A percentile compares a stretch with the other conserved stretches of the same genome.
phyloP scores from a whole-genome alignment of 257 asterid genomes.

The Solanum commersonii region DNA sequence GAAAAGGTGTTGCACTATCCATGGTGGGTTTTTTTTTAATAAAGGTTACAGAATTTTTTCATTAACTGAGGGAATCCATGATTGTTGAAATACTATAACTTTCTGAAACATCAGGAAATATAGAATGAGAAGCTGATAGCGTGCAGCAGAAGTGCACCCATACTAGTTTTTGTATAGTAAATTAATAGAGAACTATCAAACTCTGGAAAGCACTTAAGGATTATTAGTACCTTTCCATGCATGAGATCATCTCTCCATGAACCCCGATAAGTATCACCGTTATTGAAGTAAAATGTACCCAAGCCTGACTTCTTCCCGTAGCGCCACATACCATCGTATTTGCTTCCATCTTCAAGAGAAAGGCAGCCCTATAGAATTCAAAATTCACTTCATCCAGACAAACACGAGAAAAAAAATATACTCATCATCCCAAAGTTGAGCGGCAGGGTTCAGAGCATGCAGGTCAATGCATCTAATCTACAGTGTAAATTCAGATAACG shows the following conservation, averaged over 20 bases:
- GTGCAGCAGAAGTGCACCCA: background rate
- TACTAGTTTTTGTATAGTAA: background rate
- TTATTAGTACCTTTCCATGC: constrained; percentile 81
- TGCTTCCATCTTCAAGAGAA: constrained; percentile 74
- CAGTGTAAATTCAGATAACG: background rate
- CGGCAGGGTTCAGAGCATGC: background rate
- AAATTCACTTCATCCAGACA: background rate
- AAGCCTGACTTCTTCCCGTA: constrained; percentile 86
- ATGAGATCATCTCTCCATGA: constrained; percentile 97
- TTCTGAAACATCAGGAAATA: background rate
- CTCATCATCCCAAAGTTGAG: background rate
- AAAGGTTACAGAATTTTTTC: background rate
- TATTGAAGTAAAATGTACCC: constrained; percentile 79
- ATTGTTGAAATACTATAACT: background rate
- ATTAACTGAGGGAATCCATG: background rate
- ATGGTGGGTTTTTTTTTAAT: background rate
- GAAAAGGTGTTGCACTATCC: background rate
- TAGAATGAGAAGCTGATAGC: background rate
- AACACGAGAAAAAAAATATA: background rate
- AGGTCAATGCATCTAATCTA: background rate
- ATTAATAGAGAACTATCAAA: background rate
- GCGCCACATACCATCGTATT: constrained; percentile 95
- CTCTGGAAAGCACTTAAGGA: background rate
- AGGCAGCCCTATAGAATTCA: constrained; percentile 60
- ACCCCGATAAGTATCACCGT: constrained; percentile 90